Percentiles rank a stretch among this genome's conserved stretches.
phyloP scores from a whole-genome alignment of 1,284 basidiomycete species.

The Spongiforma sp. region DNA sequence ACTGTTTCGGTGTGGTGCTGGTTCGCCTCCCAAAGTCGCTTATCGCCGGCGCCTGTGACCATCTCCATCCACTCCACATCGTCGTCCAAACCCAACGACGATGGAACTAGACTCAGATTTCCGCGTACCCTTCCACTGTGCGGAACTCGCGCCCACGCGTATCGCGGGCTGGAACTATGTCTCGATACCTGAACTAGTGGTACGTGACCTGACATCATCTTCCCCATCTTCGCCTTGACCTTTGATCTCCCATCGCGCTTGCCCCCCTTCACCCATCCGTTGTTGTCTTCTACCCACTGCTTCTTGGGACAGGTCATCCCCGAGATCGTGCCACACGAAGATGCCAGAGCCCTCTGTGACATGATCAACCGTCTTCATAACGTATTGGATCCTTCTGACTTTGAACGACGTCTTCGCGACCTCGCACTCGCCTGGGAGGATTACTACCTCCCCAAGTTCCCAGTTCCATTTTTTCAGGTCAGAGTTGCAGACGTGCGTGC shows the following conservation, averaged over 20 bases:
- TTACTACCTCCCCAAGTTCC: constrained; percentile 37
- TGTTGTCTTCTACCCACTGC: neutral
- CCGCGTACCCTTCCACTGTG: constrained; percentile 35
- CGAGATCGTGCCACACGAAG: constrained; percentile 25
- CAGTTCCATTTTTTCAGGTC: constrained; percentile 38
- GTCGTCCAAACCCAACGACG: neutral
- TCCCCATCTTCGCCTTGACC: neutral
- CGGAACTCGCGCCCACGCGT: constrained; percentile 32
- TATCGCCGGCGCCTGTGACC: constrained; percentile 4
- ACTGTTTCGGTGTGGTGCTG: neutral
- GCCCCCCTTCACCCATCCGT: neutral
- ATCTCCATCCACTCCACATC: neutral
- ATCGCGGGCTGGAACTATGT: constrained; percentile 36
- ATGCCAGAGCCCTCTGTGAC: constrained; percentile 27
- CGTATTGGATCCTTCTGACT: constrained; percentile 19
- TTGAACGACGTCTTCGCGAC: constrained; percentile 29
- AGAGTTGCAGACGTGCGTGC: constrained; percentile 39
- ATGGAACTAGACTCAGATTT: constrained; percentile 31
- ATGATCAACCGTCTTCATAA: constrained; percentile 19
- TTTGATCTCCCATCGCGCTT: constrained; percentile 16
- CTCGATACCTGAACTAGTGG: constrained; percentile 30
- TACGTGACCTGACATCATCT: constrained; percentile 18
- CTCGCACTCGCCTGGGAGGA: constrained; percentile 38
- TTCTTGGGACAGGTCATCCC: constrained; percentile 25
- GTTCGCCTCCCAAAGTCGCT: neutral